A percentile compares a stretch with the other conserved stretches of the same genome.
phyloP scores from a whole-genome alignment of 129 eudicot species.

The Kitagawia praeruptora region DNA sequence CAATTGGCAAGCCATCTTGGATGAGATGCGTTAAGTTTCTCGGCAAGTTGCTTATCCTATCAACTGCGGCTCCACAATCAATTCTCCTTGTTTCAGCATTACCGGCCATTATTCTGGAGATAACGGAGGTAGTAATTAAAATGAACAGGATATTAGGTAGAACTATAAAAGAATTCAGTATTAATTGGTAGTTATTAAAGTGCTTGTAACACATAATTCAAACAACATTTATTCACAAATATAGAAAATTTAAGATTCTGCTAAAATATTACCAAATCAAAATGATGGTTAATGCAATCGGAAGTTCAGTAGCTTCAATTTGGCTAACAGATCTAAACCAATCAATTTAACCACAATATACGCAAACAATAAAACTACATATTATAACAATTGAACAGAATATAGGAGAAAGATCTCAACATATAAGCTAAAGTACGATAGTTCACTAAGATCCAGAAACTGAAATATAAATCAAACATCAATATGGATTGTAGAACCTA shows the following conservation, averaged over 20 bases:
- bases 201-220: neutral
- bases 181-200: neutral
- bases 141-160: neutral
- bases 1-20: neutral
- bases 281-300: no score
- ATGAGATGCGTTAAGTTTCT: neutral
- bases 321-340: neutral
- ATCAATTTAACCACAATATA: neutral
- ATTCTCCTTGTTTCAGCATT: neutral
- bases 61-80: neutral
- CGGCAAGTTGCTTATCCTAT: neutral
- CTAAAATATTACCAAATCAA: neutral
- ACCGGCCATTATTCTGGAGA: neutral
- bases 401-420: neutral
- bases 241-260: neutral
- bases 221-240: no score
- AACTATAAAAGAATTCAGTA: neutral
- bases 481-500: neutral
- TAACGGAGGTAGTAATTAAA: no score
- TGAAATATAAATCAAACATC: neutral
- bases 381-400: neutral
- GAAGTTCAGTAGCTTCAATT: no score
- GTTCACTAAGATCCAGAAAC: no score
- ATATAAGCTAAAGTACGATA: neutral
- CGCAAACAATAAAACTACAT: no score